These are phyloP conservation scores for Hamamelis virginiana DNA, from an alignment of 164 flowering plant species.

Conservation along the genomic window DNA sequence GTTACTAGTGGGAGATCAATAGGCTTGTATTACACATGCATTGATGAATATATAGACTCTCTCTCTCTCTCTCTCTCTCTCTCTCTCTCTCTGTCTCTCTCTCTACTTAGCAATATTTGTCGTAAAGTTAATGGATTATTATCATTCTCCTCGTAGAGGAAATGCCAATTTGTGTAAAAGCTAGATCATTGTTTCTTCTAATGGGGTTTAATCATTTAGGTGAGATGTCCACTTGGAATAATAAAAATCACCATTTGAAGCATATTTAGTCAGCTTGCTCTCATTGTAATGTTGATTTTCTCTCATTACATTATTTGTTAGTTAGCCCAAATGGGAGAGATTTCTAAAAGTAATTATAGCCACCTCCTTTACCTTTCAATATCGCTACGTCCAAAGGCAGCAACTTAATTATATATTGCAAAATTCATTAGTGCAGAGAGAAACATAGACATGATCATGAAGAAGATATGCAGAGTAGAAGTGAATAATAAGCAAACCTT, in stretches of 20 bases:
- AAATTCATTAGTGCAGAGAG: too few species aligned
- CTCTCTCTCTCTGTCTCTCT: slow-evolving; percentile 10
- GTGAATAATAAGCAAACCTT: slow-evolving; percentile 21
- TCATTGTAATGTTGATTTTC: slow-evolving; percentile 11
- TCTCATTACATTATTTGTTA: slow-evolving; percentile 12
- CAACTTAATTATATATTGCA: too few species aligned
- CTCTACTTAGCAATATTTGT: too few species aligned
- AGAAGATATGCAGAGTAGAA: neutral
- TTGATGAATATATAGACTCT: slow-evolving; percentile 10
- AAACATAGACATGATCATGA: neutral
- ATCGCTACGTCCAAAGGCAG: neutral
- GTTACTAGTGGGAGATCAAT: slow-evolving; percentile 19
- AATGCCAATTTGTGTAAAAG: too few species aligned
- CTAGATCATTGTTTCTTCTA: slow-evolving; percentile 3
- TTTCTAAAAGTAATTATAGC: slow-evolving; percentile 18
- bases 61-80: slow-evolving; percentile 24
- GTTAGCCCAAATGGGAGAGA: slow-evolving; percentile 17
- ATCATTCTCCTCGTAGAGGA: too few species aligned
- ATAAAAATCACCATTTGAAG: neutral
- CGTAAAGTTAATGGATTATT: too few species aligned
- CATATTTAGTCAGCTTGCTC: slow-evolving; percentile 17
- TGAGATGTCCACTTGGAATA: slow-evolving; percentile 17
- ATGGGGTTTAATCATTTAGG: neutral
- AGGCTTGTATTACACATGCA: slow-evolving; percentile 16
- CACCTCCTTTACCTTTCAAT: neutral